Conservation (phyloP, 192 early-diverging fungal species). For the Entomortierella beljakovae region DNA sequence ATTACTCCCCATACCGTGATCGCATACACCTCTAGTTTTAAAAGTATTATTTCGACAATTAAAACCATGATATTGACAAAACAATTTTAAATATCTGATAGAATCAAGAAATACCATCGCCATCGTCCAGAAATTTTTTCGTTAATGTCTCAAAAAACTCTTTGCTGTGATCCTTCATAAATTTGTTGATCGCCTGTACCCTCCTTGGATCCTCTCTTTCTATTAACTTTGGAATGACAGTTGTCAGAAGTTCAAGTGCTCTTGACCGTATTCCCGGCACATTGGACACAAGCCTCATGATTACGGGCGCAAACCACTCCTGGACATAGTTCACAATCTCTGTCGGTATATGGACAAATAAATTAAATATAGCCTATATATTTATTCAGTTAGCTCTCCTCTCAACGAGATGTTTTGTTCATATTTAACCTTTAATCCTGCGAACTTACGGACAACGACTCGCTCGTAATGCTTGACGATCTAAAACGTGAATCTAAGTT, state of each 20-base stretch:
- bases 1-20: conserved; percentile 43
- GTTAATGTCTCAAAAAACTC: conserved; percentile 17
- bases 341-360: conserved; percentile 12
- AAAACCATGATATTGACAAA: no score
- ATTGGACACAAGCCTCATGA: conserved; percentile 6
- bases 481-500: conserved; percentile 33
- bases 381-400: background rate
- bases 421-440: background rate
- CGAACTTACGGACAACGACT: conserved; percentile 18
- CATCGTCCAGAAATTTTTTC: conserved; percentile 8
- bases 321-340: conserved; percentile 27
- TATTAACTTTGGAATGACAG: conserved; percentile 20
- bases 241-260: conserved; percentile 19
- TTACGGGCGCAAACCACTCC: conserved; percentile 16
- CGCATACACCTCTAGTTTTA: conserved; percentile 35
- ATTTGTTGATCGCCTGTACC: conserved; percentile 2
- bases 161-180: conserved; percentile 20
- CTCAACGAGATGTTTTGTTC: no score
- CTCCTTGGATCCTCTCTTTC: conserved; percentile 27
- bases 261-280: conserved; percentile 37
- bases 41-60: background rate
- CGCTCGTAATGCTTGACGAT: conserved; percentile 22
- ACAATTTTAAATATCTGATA: background rate
- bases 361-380: conserved; percentile 7
- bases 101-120: conserved; percentile 12